phyloP scores from a whole-genome alignment of 192 early-diverging fungal genomes.

The Backusella tarrabulga region DNA sequence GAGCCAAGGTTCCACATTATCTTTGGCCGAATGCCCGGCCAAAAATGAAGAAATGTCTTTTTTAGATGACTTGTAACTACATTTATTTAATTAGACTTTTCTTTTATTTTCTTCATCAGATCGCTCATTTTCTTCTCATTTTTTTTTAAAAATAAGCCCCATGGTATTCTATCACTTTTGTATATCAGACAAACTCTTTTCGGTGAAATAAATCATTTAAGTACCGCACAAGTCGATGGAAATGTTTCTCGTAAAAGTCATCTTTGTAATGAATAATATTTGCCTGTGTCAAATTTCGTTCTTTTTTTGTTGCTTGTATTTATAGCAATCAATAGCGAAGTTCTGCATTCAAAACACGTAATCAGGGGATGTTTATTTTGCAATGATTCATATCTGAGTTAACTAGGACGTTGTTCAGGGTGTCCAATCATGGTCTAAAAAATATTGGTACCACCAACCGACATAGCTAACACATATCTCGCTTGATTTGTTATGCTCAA shows the following conservation, averaged over 20 bases:
- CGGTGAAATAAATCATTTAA: not conserved
- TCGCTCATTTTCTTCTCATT: not conserved
- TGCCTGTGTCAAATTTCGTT: not conserved
- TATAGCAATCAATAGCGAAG: not conserved
- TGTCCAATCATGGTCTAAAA: not conserved
- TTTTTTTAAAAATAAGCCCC: not conserved
- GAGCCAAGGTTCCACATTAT: constrained; percentile 4
- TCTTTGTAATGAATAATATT: not conserved
- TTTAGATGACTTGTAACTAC: not conserved
- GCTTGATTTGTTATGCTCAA: too few species aligned
- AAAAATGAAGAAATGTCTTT: not conserved
- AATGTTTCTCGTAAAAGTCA: not conserved
- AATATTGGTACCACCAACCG: too few species aligned
- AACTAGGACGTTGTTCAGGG: not conserved
- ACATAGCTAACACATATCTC: too few species aligned
- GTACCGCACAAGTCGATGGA: not conserved
- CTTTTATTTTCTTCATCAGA: not conserved
- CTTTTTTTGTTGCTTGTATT: not conserved
- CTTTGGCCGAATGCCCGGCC: not conserved
- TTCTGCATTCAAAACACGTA: not conserved
- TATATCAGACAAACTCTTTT: not conserved
- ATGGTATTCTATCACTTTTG: not conserved
- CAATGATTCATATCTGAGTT: not conserved
- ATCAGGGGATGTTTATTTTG: not conserved
- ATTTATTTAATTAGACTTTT: not conserved